Conservation (phyloP, 176 grass and related monocot species). For the Rhynchospora breviuscula region DNA sequence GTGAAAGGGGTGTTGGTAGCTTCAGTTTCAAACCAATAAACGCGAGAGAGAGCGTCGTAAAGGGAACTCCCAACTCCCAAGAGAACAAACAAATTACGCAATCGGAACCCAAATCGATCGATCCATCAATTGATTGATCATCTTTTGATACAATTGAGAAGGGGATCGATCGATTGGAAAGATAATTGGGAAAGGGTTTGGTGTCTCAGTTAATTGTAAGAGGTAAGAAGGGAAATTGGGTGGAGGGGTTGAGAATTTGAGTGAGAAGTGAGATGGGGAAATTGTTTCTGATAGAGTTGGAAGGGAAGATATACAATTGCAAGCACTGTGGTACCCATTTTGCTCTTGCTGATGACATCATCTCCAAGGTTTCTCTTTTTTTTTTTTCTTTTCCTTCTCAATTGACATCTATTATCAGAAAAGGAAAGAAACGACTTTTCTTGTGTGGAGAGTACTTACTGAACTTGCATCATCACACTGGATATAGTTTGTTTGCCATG, state of each 20-base stretch:
- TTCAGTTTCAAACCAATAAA: not conserved
- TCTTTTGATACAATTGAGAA: not conserved
- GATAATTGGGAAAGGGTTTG: not conserved
- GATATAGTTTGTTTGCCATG: not conserved
- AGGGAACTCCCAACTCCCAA: not conserved
- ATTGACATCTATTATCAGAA: not conserved
- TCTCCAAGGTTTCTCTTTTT: slow-evolving; percentile 54
- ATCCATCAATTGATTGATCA: not conserved
- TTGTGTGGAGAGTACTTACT: not conserved
- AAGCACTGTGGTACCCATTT: slow-evolving; percentile 74
- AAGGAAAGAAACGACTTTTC: not conserved
- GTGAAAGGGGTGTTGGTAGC: not conserved
- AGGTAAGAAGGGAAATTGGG: not conserved
- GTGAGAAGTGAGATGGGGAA: slow-evolving; percentile 39
- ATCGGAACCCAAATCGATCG: not conserved
- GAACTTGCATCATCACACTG: not conserved
- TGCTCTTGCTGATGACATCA: slow-evolving; percentile 49
- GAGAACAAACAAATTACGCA: not conserved
- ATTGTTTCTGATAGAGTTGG: slow-evolving; percentile 63
- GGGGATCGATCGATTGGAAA: not conserved
- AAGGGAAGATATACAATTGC: slow-evolving; percentile 84
- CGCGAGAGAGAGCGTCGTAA: too few species aligned
- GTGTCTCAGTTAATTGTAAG: not conserved
- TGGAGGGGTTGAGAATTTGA: not conserved
- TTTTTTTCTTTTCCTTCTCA: not conserved